phyloP scores from a whole-genome alignment of 164 flowering plant genomes.

The Magnolia sinica region DNA sequence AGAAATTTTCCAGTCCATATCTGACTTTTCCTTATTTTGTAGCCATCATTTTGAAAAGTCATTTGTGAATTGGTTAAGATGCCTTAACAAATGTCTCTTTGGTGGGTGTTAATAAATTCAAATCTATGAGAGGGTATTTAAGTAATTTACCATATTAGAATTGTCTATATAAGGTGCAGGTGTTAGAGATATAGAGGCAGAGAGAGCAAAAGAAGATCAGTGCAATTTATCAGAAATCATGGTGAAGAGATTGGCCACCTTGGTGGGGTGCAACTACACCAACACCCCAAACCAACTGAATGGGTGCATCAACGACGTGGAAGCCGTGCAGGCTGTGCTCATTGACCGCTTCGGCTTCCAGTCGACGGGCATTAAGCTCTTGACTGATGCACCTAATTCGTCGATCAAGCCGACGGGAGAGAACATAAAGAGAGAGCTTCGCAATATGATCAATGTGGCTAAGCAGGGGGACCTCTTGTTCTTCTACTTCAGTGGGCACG shows the following conservation, averaged over 20 bases:
- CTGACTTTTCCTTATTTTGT: neutral
- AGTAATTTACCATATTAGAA: neutral
- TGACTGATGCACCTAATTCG: constrained; percentile 49
- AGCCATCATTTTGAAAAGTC: neutral
- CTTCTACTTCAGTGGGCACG: constrained; percentile 84
- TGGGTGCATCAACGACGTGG: constrained; percentile 82
- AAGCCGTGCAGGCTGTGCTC: constrained; percentile 43
- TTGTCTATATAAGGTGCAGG: neutral
- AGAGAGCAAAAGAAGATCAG: constrained; percentile 3
- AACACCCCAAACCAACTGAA: constrained; percentile 54
- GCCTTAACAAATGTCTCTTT: too few relatives aligned
- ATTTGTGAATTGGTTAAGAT: neutral
- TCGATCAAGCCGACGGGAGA: too few relatives aligned
- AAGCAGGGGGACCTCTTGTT: constrained; percentile 56
- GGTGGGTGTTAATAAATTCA: too few relatives aligned
- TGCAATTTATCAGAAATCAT: neutral
- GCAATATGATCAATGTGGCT: constrained; percentile 48
- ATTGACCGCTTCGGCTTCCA: constrained; percentile 50
- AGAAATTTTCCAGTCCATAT: neutral
- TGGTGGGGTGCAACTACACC: constrained; percentile 66
- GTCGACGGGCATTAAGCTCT: constrained; percentile 32
- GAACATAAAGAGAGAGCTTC: too few relatives aligned
- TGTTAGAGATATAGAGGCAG: neutral
- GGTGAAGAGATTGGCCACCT: constrained; percentile 49
- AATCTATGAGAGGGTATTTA: neutral